Base-by-base conservation (phyloP, 1,284 basidiomycete genomes). In the Gymnopus androsaceus region DNA sequence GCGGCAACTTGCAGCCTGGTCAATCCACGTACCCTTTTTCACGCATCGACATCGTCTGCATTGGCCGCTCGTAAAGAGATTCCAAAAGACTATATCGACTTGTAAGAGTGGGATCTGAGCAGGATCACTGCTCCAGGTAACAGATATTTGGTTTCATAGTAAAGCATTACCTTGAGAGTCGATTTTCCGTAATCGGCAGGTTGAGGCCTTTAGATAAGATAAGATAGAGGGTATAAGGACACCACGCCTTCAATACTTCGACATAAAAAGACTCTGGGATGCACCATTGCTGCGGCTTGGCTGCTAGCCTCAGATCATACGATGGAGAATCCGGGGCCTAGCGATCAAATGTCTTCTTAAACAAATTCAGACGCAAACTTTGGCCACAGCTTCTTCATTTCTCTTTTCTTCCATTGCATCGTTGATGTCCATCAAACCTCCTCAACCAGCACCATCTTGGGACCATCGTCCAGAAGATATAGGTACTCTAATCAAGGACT, bases 361-460 rank as follows among this genome's bases (percentile, higher is more conserved):
- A 51, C 36, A 41, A 17, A 55, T 42, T 48, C 46, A 50, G 33
- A 50, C 41, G 36, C 48, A 51, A 57, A 53, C 42, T 42, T 52
- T 55, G 28, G 55, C 44, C 51, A 57, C 53, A 41, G 57, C 52
- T 52, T 48, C 49, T 55, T 58, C 54, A 15, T 55, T 52, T 28
- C 31, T 53, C 54, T 46, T 47, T 25, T 31, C 54, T 23, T 53
- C 38, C 17, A 33, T 50, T 42, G 37, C 44, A 25, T 40, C 51
- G 28, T 28, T 45, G 9, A 57, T 57, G 56, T 69, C 76, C 15
- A 63, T 89, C 44, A 77, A 70, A 12, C 82, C 90, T 37, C 88
- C 90, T 4, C 88, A 92, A 67, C 63, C 80, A 27, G 74, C 90
- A 1, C 87, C 83, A 27, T 67, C 68, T 46, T 93, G 90, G 90